Base-by-base conservation (phyloP, 352 stramenopile genomes). In the Phytophthora pini region DNA sequence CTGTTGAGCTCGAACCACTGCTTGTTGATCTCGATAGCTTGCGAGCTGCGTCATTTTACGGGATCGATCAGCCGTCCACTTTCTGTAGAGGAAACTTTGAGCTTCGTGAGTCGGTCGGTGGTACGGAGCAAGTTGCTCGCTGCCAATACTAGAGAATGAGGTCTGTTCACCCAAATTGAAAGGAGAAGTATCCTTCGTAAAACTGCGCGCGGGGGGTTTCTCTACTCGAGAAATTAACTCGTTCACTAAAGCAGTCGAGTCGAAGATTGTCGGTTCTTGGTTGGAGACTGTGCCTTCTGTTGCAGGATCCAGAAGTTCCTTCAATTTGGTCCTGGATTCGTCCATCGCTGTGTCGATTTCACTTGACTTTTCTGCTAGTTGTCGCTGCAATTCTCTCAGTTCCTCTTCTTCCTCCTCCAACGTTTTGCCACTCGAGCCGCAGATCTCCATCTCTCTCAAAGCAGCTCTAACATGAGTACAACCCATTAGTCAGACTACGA, bases 391-490 rank as follows among this genome's bases (percentile, higher is more conserved):
- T 2, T 57, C 36, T 29, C 32, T 31, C 6, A 78, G 36, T n/a
- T 75, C 62, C n/a, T 65, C 61, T n/a, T 76, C 61, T 24, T 87
- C 61, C 26, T 74, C 68, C 36, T 68, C 57, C 5, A 72, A 17
- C 1, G 56, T 68, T 45, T 65, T 66, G 1, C 62, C 62, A 38
- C 27, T 66, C 3, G 56, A 52, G 26, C 54, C 72, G 11, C 49
- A 76, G 7, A 72, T 36, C 6, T 80, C 61, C 61, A 84, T 76
- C 36, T 89, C 72, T 9, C 63, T 45, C 3, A 88, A 56, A 12
- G 74, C 70, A 39, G 65, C 60, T 22, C 78, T 87, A 32, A 38
- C 5, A 50, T 4, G 6, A 56, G 27, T 10, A 38, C 22, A 44
- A 38, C 17, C 34, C 20, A 51, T 5, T 4, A 39, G n/a, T 45